Evolutionary conservation across 257 asterid genomes (phyloP), one percentile per base, ranked within the genome.

Genomic region (Striga asiatica): DNA sequence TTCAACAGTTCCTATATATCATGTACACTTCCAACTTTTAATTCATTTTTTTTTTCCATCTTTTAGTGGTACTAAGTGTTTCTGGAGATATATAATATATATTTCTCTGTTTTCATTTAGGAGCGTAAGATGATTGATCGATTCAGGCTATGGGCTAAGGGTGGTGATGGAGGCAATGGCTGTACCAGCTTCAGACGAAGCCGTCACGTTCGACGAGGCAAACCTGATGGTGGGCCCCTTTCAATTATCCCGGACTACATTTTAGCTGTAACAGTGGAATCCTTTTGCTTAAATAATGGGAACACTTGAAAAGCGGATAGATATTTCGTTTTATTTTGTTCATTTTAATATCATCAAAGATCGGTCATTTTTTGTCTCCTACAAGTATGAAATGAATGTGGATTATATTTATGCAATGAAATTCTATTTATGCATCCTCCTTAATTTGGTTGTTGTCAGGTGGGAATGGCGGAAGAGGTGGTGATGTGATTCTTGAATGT

Each of bases 91-190:
- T 35, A 3, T 10, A 19, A 14, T 22, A 31, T 21, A 21, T 35
- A 3, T 10, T 21, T 42, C 42, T 64, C 67, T 51, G 35, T 31
- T 66, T 41, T 52, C 50, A 65, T 74, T 67, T 71, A 91, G 98
- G 98, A 91, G 74, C 79, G 97, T 29, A 82, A 66, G 66, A 91
- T 91, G 96, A 76, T 84, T 54, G 98, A 91, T 68, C 71, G 80
- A 5, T 71, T 78, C 62, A 75, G 83, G 71, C 56, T 91, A 43
- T 64, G 84, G 74, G 94, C 95, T 69, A 91, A 84, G 81, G 98
- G 95, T 59, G 98, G 98, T 50, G 93, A 91, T 50, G 98, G 97
- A 51, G 98, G 96, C 42, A 87, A 68, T 57, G 98, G 97, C 66
- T 91, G 98, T 71, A 56, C 69, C 67, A 87, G 97, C 74, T 73